A percentile compares a stretch with the other conserved stretches of the same genome.
Evolutionary conservation across 345 rosid genomes (phyloP).

Genomic region (Cardiospermum halicacabum): DNA sequence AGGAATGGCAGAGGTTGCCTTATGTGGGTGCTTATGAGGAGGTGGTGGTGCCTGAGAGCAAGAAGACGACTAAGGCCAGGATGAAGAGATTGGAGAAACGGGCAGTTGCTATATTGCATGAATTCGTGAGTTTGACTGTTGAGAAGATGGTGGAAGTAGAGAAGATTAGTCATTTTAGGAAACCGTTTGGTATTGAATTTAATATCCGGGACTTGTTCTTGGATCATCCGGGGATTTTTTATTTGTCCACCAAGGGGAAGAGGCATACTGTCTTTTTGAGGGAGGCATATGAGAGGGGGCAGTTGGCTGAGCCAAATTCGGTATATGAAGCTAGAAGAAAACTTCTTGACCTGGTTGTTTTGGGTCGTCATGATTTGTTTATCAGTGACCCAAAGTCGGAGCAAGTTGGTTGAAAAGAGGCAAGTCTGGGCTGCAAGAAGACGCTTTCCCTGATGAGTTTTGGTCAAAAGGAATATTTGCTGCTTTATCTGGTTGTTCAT

Average conservation of each 20-base stretch:
- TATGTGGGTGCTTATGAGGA: constrained; percentile 71
- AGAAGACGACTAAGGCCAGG: constrained; percentile 44
- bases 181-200: constrained; percentile 70
- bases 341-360: constrained; percentile 74
- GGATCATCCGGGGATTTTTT: constrained; percentile 88
- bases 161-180: constrained; percentile 88
- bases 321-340: constrained; percentile 66
- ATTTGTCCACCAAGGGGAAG: constrained; percentile 77
- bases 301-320: constrained; percentile 58
- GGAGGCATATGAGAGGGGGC: constrained; percentile 80
- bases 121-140: constrained; percentile 75
- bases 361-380: constrained; percentile 52
- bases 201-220: constrained; percentile 84
- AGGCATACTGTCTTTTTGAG: constrained; percentile 81
- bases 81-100: constrained; percentile 56
- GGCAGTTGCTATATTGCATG: constrained; percentile 72
- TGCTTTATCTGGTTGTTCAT: neutral
- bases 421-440: constrained; percentile 23
- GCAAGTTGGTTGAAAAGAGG: constrained; percentile 6
- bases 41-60: constrained; percentile 25
- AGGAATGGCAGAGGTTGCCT: constrained; percentile 79
- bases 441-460: neutral
- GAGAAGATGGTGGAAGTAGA: constrained; percentile 95
- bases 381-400: constrained; percentile 22
- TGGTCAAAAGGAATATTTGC: neutral